Conservation (phyloP, 2,329 filamentous ascomycete genomes). For the Chaetomiaceae sp. region DNA sequence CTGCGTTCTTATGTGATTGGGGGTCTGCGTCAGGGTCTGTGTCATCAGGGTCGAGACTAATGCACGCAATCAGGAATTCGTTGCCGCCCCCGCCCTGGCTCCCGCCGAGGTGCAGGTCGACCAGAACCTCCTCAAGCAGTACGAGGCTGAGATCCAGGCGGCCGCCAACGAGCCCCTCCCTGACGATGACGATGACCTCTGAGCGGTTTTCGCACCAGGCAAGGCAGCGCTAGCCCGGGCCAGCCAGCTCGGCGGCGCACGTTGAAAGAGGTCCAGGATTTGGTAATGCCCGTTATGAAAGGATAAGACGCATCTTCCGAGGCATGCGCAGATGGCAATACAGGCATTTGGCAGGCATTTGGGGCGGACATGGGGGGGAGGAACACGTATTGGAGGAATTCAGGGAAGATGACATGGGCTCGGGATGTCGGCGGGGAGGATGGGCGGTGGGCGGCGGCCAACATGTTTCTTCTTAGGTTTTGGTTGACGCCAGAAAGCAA, state of each 20-base stretch:
- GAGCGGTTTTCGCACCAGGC: conserved; percentile 8
- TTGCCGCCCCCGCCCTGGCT: conserved; percentile 89
- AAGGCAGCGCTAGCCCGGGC: background rate
- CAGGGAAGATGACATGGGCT: conserved; percentile 4
- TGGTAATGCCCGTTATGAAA: conserved; percentile 29
- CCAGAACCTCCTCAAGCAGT: conserved; percentile 71
- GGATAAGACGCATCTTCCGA: conserved; percentile 22
- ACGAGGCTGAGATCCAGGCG: conserved; percentile 81
- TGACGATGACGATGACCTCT: conserved; percentile 63
- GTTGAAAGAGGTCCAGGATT: conserved; percentile 16
- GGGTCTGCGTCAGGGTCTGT: background rate
- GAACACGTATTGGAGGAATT: conserved; percentile 8
- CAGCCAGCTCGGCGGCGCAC: conserved; percentile 8
- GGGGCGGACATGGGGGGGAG: conserved; percentile 16
- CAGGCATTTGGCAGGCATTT: conserved; percentile 23
- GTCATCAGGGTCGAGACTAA: conserved; percentile 32
- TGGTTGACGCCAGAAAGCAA: conserved; percentile 17
- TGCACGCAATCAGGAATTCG: conserved; percentile 68
- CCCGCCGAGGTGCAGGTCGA: conserved; percentile 91
- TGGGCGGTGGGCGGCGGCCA: conserved; percentile 17
- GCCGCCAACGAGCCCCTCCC: conserved; percentile 83
- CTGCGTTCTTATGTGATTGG: background rate
- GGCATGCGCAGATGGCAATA: conserved; percentile 21
- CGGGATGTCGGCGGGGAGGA: conserved; percentile 11
- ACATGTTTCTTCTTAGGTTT: conserved; percentile 17